Conservation (phyloP, 768 basidiomycete species). For the Mrakia frigida region DNA sequence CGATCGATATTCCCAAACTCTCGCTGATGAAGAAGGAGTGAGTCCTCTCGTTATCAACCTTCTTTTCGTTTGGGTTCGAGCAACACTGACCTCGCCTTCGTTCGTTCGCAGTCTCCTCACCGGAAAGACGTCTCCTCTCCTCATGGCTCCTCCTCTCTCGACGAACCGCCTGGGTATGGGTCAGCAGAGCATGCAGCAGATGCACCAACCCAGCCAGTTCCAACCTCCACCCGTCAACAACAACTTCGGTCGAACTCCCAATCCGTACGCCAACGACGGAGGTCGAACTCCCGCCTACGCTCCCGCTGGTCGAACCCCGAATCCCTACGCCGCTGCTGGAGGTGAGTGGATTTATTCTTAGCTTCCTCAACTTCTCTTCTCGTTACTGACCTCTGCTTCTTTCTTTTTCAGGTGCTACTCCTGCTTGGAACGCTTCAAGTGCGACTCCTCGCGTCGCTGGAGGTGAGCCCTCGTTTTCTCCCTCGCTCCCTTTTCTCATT, state of each 20-base stretch:
- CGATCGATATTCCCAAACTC: slow-evolving; percentile 77
- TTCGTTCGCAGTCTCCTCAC: slow-evolving; percentile 13
- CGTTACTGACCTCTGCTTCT: not conserved
- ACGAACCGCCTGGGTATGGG: not conserved
- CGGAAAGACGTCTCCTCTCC: slow-evolving; percentile 15
- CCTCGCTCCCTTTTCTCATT: not conserved
- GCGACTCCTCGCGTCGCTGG: slow-evolving; percentile 29
- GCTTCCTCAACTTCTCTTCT: not conserved
- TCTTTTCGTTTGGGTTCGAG: not conserved
- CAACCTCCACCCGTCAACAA: not conserved
- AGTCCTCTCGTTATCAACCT: slow-evolving; percentile 40
- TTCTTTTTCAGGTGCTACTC: slow-evolving; percentile 32
- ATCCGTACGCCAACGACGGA: slow-evolving; percentile 30
- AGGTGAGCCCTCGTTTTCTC: not conserved
- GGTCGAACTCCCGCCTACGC: slow-evolving; percentile 35
- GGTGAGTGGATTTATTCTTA: not conserved
- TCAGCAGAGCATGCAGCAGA: slow-evolving; percentile 1
- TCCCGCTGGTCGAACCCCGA: slow-evolving; percentile 55
- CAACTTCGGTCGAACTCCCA: slow-evolving; percentile 35
- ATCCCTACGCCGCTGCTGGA: slow-evolving; percentile 39
- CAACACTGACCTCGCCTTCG: not conserved
- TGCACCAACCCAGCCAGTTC: slow-evolving; percentile 5
- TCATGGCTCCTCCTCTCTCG: slow-evolving; percentile 2
- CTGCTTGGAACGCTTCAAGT: slow-evolving; percentile 44
- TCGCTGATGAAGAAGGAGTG: slow-evolving; percentile 69